phyloP scores from a whole-genome alignment of 257 asterid species.

The Solanum virginianum region DNA sequence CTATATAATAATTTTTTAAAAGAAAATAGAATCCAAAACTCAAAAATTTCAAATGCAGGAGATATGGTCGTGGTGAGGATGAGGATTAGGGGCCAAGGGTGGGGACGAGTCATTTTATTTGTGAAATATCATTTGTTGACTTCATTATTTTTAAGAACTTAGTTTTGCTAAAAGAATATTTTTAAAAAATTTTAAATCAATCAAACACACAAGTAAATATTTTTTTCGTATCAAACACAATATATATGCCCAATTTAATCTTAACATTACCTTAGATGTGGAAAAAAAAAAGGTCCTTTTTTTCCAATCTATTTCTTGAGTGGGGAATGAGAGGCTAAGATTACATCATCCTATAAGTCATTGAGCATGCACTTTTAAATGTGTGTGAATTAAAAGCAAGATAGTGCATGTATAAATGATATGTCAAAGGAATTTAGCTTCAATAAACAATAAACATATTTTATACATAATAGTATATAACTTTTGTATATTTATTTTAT shows the following conservation, averaged over 20 bases:
- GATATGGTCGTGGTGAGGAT: neutral
- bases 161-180: too few species aligned
- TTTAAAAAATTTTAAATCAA: neutral
- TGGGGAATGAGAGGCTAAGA: neutral
- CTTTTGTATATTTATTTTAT: too few species aligned
- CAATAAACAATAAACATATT: too few species aligned
- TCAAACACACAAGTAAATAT: neutral
- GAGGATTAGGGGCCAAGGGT: neutral
- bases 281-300: neutral
- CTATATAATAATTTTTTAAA: too few species aligned
- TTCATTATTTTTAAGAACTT: too few species aligned
- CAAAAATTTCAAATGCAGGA: neutral
- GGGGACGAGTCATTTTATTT: neutral
- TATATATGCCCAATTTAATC: neutral
- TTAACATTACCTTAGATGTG: neutral
- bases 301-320: neutral
- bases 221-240: neutral
- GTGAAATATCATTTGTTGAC: neutral
- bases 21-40: too few species aligned
- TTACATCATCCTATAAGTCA: neutral
- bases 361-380: too few species aligned
- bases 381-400: neutral
- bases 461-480: too few species aligned
- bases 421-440: neutral
- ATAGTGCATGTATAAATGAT: neutral